Evolutionary conservation across 768 basidiomycete genomes (phyloP).

Genomic region (Serendipita indica): DNA sequence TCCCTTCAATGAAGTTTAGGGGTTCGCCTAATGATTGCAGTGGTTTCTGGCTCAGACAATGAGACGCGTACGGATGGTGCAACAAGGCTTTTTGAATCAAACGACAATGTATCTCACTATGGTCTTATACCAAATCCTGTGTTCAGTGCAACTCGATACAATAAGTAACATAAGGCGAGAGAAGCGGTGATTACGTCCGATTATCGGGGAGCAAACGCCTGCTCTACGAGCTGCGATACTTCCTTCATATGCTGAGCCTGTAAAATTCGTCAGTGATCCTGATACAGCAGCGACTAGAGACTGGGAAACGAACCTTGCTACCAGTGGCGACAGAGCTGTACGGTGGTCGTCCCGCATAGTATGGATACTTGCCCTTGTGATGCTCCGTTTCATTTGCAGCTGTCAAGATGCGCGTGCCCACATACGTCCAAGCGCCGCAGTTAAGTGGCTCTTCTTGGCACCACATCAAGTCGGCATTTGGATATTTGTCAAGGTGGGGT

Average conservation of each 20-base stretch:
- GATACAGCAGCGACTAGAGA: background rate
- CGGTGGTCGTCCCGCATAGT: slow-evolving; percentile 84
- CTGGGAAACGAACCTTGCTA: slow-evolving; percentile 51
- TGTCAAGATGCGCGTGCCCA: slow-evolving; percentile 84
- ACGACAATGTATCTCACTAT: no score
- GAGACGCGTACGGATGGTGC: no score
- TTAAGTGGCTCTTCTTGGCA: slow-evolving; percentile 97
- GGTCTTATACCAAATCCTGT: no score
- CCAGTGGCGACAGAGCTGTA: slow-evolving; percentile 87
- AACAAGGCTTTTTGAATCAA: no score
- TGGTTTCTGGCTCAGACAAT: no score
- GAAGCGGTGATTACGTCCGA: no score
- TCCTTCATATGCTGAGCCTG: slow-evolving; percentile 83
- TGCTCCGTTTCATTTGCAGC: slow-evolving; percentile 82
- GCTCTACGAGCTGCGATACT: slow-evolving; percentile 49
- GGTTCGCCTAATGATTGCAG: no score
- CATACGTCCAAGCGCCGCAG: slow-evolving; percentile 94
- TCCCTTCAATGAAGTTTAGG: no score
- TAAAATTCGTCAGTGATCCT: background rate
- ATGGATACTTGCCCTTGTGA: slow-evolving; percentile 82
- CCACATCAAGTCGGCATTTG: slow-evolving; percentile 88
- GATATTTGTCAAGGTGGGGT: slow-evolving; percentile 90
- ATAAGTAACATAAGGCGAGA: no score
- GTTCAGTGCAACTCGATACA: no score
- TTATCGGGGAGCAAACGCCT: slow-evolving; percentile 22